Percentiles rank a stretch among this genome's conserved stretches.
These are phyloP conservation scores for Soucietia sequanensis DNA, from an alignment of 805 yeast genomes.

Conservation along the genomic window DNA sequence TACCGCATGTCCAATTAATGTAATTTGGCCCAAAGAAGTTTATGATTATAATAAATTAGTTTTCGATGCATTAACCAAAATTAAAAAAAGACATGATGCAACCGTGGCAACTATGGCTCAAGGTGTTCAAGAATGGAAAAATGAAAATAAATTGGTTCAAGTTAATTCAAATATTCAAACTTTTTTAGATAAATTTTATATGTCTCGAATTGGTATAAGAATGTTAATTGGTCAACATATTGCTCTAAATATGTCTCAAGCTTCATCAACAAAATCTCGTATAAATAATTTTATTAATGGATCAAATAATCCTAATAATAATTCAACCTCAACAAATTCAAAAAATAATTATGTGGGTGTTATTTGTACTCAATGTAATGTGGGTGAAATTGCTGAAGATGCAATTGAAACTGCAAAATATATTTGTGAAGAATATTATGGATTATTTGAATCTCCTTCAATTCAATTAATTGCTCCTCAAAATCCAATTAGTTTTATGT, in stretches of 20 bases:
- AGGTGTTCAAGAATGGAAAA: constrained; percentile 90
- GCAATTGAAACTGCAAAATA: constrained; percentile 89
- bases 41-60: constrained; percentile 68
- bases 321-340: constrained; percentile 7
- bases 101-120: constrained; percentile 90
- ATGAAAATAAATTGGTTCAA: constrained; percentile 41
- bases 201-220: constrained; percentile 88
- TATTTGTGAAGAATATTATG: constrained; percentile 89
- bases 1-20: constrained; percentile 53
- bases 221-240: constrained; percentile 95
- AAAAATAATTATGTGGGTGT: constrained; percentile 75
- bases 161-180: constrained; percentile 75
- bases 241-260: constrained; percentile 71
- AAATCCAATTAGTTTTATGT: constrained; percentile 74
- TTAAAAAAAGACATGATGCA: constrained; percentile 86
- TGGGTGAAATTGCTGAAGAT: constrained; percentile 78
- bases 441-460: constrained; percentile 80
- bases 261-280: constrained; percentile 38
- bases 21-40: constrained; percentile 72
- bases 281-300: constrained; percentile 38
- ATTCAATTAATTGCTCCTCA: constrained; percentile 76
- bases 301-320: constrained; percentile 8
- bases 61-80: constrained; percentile 61
- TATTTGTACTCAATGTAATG: constrained; percentile 80
- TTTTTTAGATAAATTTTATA: constrained; percentile 81